Evolutionary conservation across 805 yeast species (phyloP).

Genomic region (Saccharomyces kudriavzevii): DNA sequence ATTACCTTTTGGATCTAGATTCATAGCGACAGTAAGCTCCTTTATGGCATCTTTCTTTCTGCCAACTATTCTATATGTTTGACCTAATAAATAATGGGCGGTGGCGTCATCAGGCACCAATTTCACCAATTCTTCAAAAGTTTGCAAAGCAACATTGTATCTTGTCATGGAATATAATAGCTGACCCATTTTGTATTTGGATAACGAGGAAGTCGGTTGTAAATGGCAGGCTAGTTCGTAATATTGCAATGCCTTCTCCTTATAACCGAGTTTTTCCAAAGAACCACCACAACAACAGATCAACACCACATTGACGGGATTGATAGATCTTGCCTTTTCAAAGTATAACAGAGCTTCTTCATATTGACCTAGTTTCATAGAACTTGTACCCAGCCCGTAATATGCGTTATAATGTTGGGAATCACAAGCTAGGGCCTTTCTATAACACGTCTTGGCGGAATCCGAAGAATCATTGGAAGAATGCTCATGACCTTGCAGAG

Average conservation of each 20-base stretch:
- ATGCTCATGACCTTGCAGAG: conserved; percentile 89
- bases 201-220: conserved; percentile 80
- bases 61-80: conserved; percentile 68
- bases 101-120: conserved; percentile 92
- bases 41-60: conserved; percentile 71
- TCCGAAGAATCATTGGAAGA: conserved; percentile 85
- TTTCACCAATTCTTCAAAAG: conserved; percentile 62
- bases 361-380: conserved; percentile 75
- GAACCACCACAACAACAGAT: conserved; percentile 94
- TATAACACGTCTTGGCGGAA: conserved; percentile 74
- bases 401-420: conserved; percentile 86
- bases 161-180: conserved; percentile 61
- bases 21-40: conserved; percentile 81
- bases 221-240: conserved; percentile 75
- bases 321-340: conserved; percentile 77
- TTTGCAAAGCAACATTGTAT: conserved; percentile 62
- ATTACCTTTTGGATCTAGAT: conserved; percentile 86
- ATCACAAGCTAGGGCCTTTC: conserved; percentile 69
- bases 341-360: conserved; percentile 80
- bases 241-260: conserved; percentile 66
- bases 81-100: conserved; percentile 84
- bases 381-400: conserved; percentile 93
- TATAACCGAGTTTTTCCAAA: conserved; percentile 63
- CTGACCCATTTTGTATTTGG: conserved; percentile 84
- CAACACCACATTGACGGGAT: conserved; percentile 82